Base-by-base conservation (phyloP, 1,139 yeast genomes). In the Scheffersomyces cryptocercus region DNA sequence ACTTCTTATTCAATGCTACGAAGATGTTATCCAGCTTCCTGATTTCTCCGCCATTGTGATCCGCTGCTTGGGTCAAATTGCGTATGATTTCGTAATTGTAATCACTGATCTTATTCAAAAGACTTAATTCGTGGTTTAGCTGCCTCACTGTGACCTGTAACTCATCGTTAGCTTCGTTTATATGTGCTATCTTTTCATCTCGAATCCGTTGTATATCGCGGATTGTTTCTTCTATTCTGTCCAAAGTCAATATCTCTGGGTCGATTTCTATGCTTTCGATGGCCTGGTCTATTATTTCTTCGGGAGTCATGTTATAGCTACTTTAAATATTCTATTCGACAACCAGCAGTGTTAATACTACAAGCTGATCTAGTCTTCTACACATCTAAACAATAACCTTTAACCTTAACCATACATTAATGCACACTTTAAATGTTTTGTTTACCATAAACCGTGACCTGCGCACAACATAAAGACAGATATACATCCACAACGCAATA, bases 181-280 rank as follows among this genome's bases (percentile, higher is more conserved):
- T 47, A 10, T 61, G 48, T 38, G 67, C 61, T 37, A 65, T 54
- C 39, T 61, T 46, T 38, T 59, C 40, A 37, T 55, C 52, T 54
- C 73, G 55, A 40, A 61, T 49, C 44, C 59, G 53, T 42, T 64
- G 49, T 47, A 65, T 50, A 46, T 67, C 49, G 40, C 55, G 49
- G 11, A 77, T 56, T 39, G 73, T 68, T 6, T 65, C 71, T 16
- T 72, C 69, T 28, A 81, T 78, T 29, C 79, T 58, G 45, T 78
- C 79, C 3, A 81, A 61, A 2, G 79, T 72, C 20, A 66, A 65
- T 16, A 80, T 53, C 52, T 83, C 88, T 3, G 82, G 79, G 46
- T 54, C 57, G 20, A 55, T 54, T 41, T 59, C 57, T 5, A 53
- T 46, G 37, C 51, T 51, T 28, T 52, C 55, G 28, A 52, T 50